phyloP scores from a whole-genome alignment of 1,139 yeast genomes.

The Candida sanyaensis region DNA sequence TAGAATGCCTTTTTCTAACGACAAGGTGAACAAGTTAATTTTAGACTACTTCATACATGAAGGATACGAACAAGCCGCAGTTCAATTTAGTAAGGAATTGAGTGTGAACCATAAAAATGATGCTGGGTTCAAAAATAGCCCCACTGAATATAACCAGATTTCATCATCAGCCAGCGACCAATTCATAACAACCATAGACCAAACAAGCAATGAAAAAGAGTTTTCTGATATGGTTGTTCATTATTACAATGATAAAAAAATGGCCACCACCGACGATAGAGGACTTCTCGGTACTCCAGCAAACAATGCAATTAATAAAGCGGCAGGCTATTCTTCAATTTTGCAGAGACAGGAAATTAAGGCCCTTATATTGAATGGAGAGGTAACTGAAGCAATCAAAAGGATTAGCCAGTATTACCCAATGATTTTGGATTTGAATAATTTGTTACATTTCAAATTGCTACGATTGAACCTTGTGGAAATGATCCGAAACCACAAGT shows the following conservation, averaged over 20 bases:
- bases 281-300: background rate
- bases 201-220: conserved; percentile 15
- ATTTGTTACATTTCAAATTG: conserved; percentile 62
- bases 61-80: conserved; percentile 56
- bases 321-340: conserved; percentile 50
- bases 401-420: conserved; percentile 54
- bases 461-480: conserved; percentile 62
- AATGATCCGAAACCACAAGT: conserved; percentile 57
- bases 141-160: background rate
- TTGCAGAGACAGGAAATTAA: conserved; percentile 51
- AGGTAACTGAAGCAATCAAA: conserved; percentile 48
- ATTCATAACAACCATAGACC: conserved; percentile 14
- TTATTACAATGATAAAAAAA: conserved; percentile 14
- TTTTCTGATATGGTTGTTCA: conserved; percentile 19
- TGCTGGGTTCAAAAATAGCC: background rate
- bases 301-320: conserved; percentile 14
- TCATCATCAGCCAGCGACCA: conserved; percentile 6
- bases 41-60: conserved; percentile 59
- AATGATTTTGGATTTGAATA: conserved; percentile 53
- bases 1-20: conserved; percentile 17
- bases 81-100: conserved; percentile 49
- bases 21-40: conserved; percentile 45
- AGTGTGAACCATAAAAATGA: conserved; percentile 19
- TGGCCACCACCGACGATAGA: background rate
- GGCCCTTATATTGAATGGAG: conserved; percentile 48